Evolutionary conservation across 805 yeast genomes (phyloP).

Genomic region (Candida easanensis): DNA sequence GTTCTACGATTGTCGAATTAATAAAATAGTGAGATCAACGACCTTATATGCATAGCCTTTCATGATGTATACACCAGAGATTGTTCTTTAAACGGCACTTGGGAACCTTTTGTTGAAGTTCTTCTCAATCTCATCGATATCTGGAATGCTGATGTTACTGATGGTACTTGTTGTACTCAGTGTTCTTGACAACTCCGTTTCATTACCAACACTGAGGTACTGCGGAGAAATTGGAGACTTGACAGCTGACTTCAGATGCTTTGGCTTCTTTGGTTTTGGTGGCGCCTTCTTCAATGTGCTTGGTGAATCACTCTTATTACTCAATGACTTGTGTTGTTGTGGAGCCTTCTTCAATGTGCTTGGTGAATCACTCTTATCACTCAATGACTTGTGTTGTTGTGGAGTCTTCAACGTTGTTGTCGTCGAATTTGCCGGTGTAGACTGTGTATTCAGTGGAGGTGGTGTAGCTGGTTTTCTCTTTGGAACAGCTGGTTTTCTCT

Average conservation of each 20-base stretch:
- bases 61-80: not conserved
- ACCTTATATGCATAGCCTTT: not conserved
- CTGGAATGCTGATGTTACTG: constrained; percentile 46
- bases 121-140: constrained; percentile 56
- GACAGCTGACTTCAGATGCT: constrained; percentile 41
- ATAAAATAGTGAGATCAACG: not conserved
- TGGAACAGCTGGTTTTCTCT: constrained; percentile 17
- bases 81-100: constrained; percentile 42
- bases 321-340: constrained; percentile 2
- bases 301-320: constrained; percentile 12
- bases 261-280: constrained; percentile 66
- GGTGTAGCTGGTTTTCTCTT: constrained; percentile 19
- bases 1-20: no score
- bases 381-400: constrained; percentile 2
- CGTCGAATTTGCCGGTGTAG: no score
- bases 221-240: constrained; percentile 6
- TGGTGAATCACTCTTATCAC: constrained; percentile 12
- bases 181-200: constrained; percentile 9
- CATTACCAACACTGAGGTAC: constrained; percentile 4
- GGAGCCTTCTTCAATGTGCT: constrained; percentile 31
- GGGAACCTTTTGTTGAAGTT: constrained; percentile 60
- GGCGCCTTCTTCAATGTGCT: constrained; percentile 32
- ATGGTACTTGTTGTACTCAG: constrained; percentile 16
- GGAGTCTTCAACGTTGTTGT: constrained; percentile 26
- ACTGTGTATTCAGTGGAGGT: constrained; percentile 26